Evolutionary conservation across 805 yeast species (phyloP).

Genomic region (Starmerella lactis-condensi): DNA sequence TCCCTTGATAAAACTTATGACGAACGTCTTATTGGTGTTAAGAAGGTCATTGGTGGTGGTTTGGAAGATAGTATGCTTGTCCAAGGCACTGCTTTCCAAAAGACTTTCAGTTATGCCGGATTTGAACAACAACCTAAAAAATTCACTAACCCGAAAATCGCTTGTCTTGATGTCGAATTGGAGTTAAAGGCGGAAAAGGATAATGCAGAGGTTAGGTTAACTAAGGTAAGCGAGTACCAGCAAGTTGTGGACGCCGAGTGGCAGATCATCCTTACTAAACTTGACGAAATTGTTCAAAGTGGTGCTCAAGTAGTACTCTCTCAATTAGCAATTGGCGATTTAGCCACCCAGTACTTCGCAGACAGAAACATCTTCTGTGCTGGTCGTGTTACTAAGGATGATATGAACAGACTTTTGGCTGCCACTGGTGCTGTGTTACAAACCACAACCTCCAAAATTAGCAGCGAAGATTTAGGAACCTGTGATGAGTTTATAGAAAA

Average conservation of each 20-base stretch:
- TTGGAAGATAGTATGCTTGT: constrained; percentile 82
- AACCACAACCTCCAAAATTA: constrained; percentile 44
- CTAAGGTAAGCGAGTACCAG: constrained; percentile 84
- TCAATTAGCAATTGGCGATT: constrained; percentile 89
- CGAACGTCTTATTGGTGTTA: constrained; percentile 80
- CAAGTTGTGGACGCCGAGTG: constrained; percentile 98
- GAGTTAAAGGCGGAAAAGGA: constrained; percentile 97
- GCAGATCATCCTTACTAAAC: constrained; percentile 75
- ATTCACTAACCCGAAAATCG: constrained; percentile 61
- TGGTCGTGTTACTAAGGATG: constrained; percentile 77
- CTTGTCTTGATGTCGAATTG: constrained; percentile 75
- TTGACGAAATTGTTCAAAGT: constrained; percentile 59
- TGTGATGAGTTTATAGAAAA: constrained; percentile 77
- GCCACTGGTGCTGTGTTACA: constrained; percentile 91
- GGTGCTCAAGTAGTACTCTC: constrained; percentile 91
- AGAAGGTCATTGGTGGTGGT: constrained; percentile 88
- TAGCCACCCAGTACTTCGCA: constrained; percentile 97
- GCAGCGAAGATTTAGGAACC: constrained; percentile 57
- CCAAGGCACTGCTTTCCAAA: constrained; percentile 91
- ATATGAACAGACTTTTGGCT: constrained; percentile 74
- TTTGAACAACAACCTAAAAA: constrained; percentile 95
- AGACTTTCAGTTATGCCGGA: constrained; percentile 94
- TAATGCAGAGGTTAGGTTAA: constrained; percentile 94
- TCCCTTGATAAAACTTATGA: constrained; percentile 60
- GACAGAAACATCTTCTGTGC: constrained; percentile 94